phyloP scores from a whole-genome alignment of 2,329 filamentous ascomycete genomes.

The Apiospora saccharicola region DNA sequence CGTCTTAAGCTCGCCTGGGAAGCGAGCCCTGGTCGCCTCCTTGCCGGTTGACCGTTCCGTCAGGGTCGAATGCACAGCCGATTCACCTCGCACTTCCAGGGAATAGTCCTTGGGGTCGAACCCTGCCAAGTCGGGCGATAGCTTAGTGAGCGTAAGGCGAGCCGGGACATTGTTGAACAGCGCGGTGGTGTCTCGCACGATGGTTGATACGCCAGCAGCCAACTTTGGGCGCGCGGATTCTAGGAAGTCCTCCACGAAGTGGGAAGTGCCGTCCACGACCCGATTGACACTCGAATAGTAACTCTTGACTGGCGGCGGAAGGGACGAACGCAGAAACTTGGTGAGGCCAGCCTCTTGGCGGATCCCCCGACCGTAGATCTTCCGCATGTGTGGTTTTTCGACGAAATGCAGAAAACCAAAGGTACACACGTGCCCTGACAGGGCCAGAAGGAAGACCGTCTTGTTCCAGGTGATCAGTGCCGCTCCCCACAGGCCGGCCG shows the following conservation, averaged over 20 bases:
- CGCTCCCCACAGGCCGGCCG: slow-evolving; percentile 94
- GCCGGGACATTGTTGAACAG: slow-evolving; percentile 91
- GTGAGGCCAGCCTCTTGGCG: slow-evolving; percentile 89
- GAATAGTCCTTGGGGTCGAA: slow-evolving; percentile 83
- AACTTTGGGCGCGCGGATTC: slow-evolving; percentile 87
- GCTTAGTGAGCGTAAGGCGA: slow-evolving; percentile 80
- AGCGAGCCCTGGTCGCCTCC: slow-evolving; percentile 74
- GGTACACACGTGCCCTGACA: slow-evolving; percentile 85
- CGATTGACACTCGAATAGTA: slow-evolving; percentile 88
- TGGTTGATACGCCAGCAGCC: slow-evolving; percentile 82
- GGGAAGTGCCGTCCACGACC: slow-evolving; percentile 78
- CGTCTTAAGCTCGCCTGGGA: slow-evolving; percentile 75
- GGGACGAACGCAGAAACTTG: slow-evolving; percentile 85
- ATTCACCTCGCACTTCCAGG: slow-evolving; percentile 74
- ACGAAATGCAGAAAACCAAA: slow-evolving; percentile 91
- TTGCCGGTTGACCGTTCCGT: slow-evolving; percentile 72
- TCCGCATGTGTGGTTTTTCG: slow-evolving; percentile 97
- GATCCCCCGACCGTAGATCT: slow-evolving; percentile 87
- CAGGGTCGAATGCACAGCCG: slow-evolving; percentile 56
- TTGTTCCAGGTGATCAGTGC: slow-evolving; percentile 92
- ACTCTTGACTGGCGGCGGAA: slow-evolving; percentile 83
- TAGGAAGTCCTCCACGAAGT: slow-evolving; percentile 90
- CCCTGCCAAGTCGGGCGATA: slow-evolving; percentile 81
- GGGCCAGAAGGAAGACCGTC: slow-evolving; percentile 84
- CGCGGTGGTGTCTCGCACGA: slow-evolving; percentile 86